A percentile compares a stretch with the other conserved stretches of the same genome.
Conservation (phyloP, 768 basidiomycete species). For the Cystofilobasidium bisporidii region DNA sequence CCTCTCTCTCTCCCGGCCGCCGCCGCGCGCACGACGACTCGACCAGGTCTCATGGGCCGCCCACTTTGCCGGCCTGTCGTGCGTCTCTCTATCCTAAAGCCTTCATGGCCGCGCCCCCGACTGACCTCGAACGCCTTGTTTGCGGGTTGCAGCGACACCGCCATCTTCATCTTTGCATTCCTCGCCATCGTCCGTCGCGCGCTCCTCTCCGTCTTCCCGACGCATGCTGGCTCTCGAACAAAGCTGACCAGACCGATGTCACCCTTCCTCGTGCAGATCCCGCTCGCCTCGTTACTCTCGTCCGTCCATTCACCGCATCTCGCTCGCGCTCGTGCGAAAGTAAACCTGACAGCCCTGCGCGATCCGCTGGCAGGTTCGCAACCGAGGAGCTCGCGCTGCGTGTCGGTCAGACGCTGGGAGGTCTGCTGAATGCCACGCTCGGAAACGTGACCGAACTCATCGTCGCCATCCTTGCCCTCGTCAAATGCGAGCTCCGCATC, state of each 20-base stretch:
- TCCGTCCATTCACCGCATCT: too few relatives aligned
- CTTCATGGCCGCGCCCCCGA: background rate
- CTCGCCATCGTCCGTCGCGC: conserved; percentile 26
- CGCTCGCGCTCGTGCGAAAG: too few relatives aligned
- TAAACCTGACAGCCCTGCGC: too few relatives aligned
- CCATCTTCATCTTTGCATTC: conserved; percentile 25
- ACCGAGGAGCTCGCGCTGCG: conserved; percentile 25
- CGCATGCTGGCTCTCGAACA: too few relatives aligned
- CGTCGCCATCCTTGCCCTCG: conserved; percentile 20
- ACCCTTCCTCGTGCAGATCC: background rate
- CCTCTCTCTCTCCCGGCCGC: too few relatives aligned
- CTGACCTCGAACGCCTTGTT: too few relatives aligned
- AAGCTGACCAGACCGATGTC: too few relatives aligned
- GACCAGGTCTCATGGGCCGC: conserved; percentile 23
- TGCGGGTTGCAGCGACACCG: conserved; percentile 2
- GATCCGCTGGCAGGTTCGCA: conserved; percentile 10
- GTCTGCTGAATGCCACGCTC: conserved; percentile 26
- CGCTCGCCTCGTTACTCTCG: conserved; percentile 24
- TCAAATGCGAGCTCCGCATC: conserved; percentile 26
- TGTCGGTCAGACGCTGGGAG: conserved; percentile 24
- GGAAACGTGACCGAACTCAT: conserved; percentile 26
- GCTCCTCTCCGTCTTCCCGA: too few relatives aligned
- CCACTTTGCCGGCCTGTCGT: conserved; percentile 19
- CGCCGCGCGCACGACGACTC: background rate
- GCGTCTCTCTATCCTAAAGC: background rate